Conservation (phyloP, 352 stramenopile species). For the Elongisporangium senticosum region DNA sequence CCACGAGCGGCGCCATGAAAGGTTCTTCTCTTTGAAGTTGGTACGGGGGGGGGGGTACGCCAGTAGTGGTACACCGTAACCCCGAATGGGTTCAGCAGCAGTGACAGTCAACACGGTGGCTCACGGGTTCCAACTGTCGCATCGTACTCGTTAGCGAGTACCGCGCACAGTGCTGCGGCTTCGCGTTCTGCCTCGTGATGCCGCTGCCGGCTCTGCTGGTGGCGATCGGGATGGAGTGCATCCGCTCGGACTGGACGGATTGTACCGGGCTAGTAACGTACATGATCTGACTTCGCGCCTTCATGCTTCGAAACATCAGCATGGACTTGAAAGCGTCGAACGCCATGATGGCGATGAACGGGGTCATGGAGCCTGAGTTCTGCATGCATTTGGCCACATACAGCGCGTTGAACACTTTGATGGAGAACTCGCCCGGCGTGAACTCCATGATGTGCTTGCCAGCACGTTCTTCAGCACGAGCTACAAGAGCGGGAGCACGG, state of each 20-base stretch:
- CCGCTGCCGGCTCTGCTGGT: too few species aligned
- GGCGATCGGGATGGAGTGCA: too few species aligned
- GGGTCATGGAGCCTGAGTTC: slow-evolving; percentile 15
- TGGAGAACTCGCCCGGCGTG: slow-evolving; percentile 28
- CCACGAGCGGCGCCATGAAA: slow-evolving; percentile 63
- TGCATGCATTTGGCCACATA: slow-evolving; percentile 36
- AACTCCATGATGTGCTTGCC: slow-evolving; percentile 21
- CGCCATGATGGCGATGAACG: slow-evolving; percentile 14
- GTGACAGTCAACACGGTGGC: too few species aligned
- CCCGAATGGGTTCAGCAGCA: too few species aligned
- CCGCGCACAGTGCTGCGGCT: too few species aligned
- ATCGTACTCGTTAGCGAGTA: too few species aligned
- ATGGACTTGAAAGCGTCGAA: slow-evolving; percentile 8
- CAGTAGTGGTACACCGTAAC: not conserved
- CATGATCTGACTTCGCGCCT: too few species aligned
- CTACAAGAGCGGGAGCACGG: slow-evolving; percentile 7
- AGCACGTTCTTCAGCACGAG: slow-evolving; percentile 18
- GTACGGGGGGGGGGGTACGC: not conserved
- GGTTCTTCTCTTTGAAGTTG: slow-evolving; percentile 1
- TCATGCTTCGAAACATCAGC: too few species aligned
- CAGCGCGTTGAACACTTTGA: slow-evolving; percentile 34
- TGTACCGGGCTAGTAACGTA: too few species aligned
- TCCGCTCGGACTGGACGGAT: too few species aligned
- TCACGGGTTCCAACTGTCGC: too few species aligned
- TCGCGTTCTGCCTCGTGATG: too few species aligned